Evolutionary conservation across 768 basidiomycete genomes (phyloP), one percentile per base, ranked within the genome.

Genomic region (Mycena galopus): DNA sequence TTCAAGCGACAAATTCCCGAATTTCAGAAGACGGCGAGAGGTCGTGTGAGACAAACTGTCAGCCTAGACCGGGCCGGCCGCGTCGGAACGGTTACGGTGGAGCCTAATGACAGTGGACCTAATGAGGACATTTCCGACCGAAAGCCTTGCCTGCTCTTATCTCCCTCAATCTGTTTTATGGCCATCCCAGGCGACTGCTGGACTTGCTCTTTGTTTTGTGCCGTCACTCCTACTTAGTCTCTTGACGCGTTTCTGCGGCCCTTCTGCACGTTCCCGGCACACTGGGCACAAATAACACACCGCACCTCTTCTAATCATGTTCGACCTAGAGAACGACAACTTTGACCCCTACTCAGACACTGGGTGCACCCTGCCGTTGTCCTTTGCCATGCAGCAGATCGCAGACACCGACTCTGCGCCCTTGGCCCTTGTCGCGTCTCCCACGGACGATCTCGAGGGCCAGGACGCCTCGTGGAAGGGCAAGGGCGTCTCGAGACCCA

Each of bases 401-500:
- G 67, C 62, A 14, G 67, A 67, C 19, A 25, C 67, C 27, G 69
- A 66, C 63, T 27, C 35, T 4, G 44, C 50, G 33, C 47, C 53
- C 11, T 2, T 50, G 53, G 69, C 59, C 16, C 23, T 67, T 27
- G 69, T 60, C 62, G 44, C 73, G 50, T 68, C 73, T 53, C 57
- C 60, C 58, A 67, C 73, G 57, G 21, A 69, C 30, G 73, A 75
- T 37, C 27, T 64, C 62, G 77, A 66, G 50, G 53, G 25, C 58
- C 62, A 42, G 58, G 47, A 17, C 39, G 67, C 77, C 25, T 73
- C 77, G 25, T 84, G 77, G 75, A 91, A 92, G 79, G 91, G 91
- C 64, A 92, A 92, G 80, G 84, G 81, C 47, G 83, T 86, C 53
- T 85, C 89, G 29, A 86, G 83, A 74, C 89, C 91, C 23, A 77